Base-by-base conservation (phyloP, 495 filamentous ascomycete species). In the Usnea hakonensis region DNA sequence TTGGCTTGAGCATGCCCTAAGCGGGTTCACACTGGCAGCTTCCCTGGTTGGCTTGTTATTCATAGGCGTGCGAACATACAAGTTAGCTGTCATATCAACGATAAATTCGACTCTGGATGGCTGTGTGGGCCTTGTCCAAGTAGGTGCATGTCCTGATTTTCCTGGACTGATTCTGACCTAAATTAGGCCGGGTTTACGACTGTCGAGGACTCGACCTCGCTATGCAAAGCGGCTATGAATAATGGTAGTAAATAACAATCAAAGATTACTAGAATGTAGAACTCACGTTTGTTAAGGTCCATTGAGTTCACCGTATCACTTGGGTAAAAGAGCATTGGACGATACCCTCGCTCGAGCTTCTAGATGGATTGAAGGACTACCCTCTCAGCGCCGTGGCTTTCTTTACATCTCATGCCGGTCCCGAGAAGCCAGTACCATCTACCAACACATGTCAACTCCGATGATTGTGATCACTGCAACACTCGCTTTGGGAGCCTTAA, bases 11-110 rank as follows among this genome's bases (percentile, higher is more conserved):
- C 48, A 52, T 14, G 13, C 28, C 48, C 26, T 52, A 5, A 28
- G 14, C 11, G 26, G 30, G 8, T 32, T 52, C 21, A 28, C 23
- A 32, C 48, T 52, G 6, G 48, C 21, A 7, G 48, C 48, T 52
- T 23, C 28, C 26, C 16, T 52, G 48, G 48, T 52, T 19, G 48
- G 28, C 48, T 52, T 52, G 48, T 28, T 52, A 9, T 52, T 52
- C 48, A 32, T 52, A 52, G 48, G 48, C 48, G 48, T 52, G 48
- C 48, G 48, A 32, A 52, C 48, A 52, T 52, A 52, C 16, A 52
- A 52, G 48, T 28, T 52, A 9, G 48, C 48, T 11, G 48, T 52
- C 48, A 52, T 52, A 52, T 32, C 26, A 9, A 52, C 48, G 0
- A 28, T 30, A 10, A 52, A 52, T 5, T 52, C 48, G 16, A 52